Evolutionary conservation across 2,329 filamentous ascomycete species (phyloP), one percentile per base, ranked within the genome.

Genomic region (Penicillium olsonii): DNA sequence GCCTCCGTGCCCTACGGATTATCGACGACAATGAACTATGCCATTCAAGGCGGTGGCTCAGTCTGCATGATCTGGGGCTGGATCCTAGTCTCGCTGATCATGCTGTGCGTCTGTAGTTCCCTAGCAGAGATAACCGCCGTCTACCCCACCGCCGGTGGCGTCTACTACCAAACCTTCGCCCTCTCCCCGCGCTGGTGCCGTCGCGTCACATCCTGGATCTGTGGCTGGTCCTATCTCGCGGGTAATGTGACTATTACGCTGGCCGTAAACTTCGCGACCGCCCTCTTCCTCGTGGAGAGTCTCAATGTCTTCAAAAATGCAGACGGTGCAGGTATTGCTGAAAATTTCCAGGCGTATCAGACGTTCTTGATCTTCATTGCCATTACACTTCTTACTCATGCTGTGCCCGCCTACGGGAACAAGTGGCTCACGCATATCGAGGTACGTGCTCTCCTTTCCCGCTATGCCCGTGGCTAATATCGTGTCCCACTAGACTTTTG

Each of bases 231-330:
- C 18, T 91, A 88, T 65, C 81, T 89, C 15, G 84, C 90, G 43
- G 88, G 88, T 50, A 91, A 91, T 72, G 86, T 90, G 67, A 90
- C 86, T 57, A 92, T 87, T 39, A 87, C 84, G 0, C 74, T 88
- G 0, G 84, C 88, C 5, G 87, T 87, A 1, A 88, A 88, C 64
- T 88, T 92, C 60, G 88, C 86, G 63, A 80, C 78, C n/a, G 72
- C 78, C 5, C 68, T 78, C 14, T 81, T 82, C 68, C 66, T 82
- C 44, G 71, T 79, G 55, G 76, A 73, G 38, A 81, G 78, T 56
- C 72, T 83, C 64, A 81, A 82, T 59, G 75, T 82, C 47, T 83
- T 81, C 61, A 73, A 77, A 53, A 66, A 68, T 41, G 68, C 68
- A 10, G 68, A 72, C 4, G 78, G 76, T 14, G 69, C 73, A 18